Evolutionary conservation across 495 filamentous ascomycete species (phyloP), one percentile per base, ranked within the genome.

Genomic region (Pyrenopolyporus hunteri): DNA sequence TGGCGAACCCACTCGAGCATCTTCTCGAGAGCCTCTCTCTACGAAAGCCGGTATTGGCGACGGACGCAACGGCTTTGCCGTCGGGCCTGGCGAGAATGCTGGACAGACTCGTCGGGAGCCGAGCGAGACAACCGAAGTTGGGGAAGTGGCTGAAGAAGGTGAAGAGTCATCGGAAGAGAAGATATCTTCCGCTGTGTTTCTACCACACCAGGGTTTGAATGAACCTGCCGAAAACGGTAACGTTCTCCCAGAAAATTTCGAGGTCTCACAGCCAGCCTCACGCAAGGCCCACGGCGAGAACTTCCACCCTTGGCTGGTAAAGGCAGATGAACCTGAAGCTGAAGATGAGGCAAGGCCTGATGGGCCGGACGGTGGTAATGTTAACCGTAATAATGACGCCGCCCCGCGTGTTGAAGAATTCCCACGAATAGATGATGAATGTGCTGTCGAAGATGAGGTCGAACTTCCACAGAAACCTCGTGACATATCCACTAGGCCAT

Each of bases 121-220:
- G 16, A 72, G 71, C 55, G 72, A 67, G 52, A 66, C 64, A 45
- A 65, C 62, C 36, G 69, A 68, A 47, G 58, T 53, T 56, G 61
- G 69, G 45, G 79, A 80, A 71, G 77, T 73, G 53, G 74, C 73
- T 47, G 80, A 83, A 66, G 89, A 89, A 48, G 89, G 89, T 28
- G 91, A 96, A 20, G 91, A 94, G 49, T 92, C 91, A 35, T 89
- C 90, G 17, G 85, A 92, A 70, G 94, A 98, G 68, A 91, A 96
- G 72, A 97, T 98, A 42, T 93, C 90, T 6, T 97, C 93, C 33
- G 93, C 93, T 8, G 80, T 96, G 47, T 98, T 98, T 73, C 84
- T 94, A 61, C 94, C 94, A 14, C 94, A 98, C 77, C 86, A 89
- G 74, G 82, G 82, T 48, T 82, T 82, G 66, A 78, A 83, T 44